A percentile compares a stretch with the other conserved stretches of the same genome.
Evolutionary conservation across 805 yeast genomes (phyloP).

Genomic region (Ogataea minuta): DNA sequence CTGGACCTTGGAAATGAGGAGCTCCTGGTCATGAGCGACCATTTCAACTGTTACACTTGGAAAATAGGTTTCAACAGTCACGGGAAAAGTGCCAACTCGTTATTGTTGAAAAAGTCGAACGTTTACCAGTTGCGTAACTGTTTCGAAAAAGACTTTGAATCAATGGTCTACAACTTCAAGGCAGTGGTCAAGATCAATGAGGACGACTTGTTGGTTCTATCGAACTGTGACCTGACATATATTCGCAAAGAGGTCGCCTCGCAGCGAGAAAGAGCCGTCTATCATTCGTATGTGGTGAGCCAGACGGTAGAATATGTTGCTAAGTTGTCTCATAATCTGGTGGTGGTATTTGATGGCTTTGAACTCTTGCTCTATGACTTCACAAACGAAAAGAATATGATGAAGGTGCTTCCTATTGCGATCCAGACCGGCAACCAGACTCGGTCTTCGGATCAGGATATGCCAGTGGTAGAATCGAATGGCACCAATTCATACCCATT

Average conservation of each 20-base stretch:
- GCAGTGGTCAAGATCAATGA: constrained; percentile 28
- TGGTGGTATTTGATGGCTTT: constrained; percentile 35
- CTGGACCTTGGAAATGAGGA: constrained; percentile 30
- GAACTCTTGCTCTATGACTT: constrained; percentile 33
- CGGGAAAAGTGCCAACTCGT: neutral
- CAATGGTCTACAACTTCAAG: constrained; percentile 27
- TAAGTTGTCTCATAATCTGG: constrained; percentile 26
- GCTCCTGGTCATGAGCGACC: constrained; percentile 32
- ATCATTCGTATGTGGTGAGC: constrained; percentile 26
- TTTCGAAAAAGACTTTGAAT: constrained; percentile 23
- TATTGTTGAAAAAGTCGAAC: constrained; percentile 24
- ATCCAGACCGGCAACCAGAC: constrained; percentile 35
- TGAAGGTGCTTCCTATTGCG: constrained; percentile 28
- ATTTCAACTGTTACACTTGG: constrained; percentile 36
- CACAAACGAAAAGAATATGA: constrained; percentile 24
- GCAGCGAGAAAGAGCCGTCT: constrained; percentile 16
- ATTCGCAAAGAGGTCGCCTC: constrained; percentile 22
- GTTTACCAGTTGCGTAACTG: constrained; percentile 31
- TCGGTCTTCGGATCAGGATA: neutral
- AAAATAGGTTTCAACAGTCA: constrained; percentile 17
- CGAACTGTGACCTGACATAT: constrained; percentile 30
- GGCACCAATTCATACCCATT: constrained; percentile 48
- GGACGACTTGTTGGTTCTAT: constrained; percentile 31
- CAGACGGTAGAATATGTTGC: constrained; percentile 33
- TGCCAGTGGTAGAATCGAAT: constrained; percentile 25